A percentile compares a stretch with the other conserved stretches of the same genome.
phyloP scores from a whole-genome alignment of 2,329 filamentous ascomycete genomes.

The Aureobasidium pullulans region DNA sequence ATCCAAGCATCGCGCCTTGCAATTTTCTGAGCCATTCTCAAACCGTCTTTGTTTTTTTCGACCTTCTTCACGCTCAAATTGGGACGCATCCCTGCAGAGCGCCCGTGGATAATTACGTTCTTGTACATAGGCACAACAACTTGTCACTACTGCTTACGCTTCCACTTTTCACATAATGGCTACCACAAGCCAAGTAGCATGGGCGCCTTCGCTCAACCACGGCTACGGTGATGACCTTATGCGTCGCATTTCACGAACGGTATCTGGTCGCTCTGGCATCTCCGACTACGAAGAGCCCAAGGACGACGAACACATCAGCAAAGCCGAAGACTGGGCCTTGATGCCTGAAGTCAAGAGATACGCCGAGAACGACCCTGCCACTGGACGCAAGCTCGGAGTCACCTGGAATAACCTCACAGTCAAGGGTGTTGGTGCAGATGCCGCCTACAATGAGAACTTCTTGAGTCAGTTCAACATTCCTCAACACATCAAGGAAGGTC shows the following conservation, averaged over 20 bases:
- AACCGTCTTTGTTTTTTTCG: background rate
- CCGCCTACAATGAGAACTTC: constrained; percentile 55
- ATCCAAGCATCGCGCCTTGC: background rate
- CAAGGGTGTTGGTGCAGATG: constrained; percentile 53
- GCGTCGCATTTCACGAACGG: constrained; percentile 6
- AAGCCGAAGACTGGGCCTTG: constrained; percentile 42
- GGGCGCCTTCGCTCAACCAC: background rate
- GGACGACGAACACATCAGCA: constrained; percentile 20
- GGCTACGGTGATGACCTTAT: constrained; percentile 10
- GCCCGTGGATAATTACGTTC: background rate
- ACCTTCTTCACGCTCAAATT: background rate
- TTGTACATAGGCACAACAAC: background rate
- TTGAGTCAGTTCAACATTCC: constrained; percentile 45
- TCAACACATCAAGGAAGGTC: constrained; percentile 33
- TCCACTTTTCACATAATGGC: background rate
- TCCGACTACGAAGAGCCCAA: constrained; percentile 11
- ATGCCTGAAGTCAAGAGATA: constrained; percentile 41
- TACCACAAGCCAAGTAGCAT: constrained; percentile 1
- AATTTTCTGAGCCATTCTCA: background rate
- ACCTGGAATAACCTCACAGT: constrained; percentile 61
- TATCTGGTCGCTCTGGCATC: constrained; percentile 4
- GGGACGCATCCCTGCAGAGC: background rate
- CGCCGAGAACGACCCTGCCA: constrained; percentile 40
- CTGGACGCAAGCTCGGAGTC: constrained; percentile 50
- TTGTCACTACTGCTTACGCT: background rate